Evolutionary conservation across 371 early-diverging fungal species (phyloP).

Genomic region (Lichtheimia corymbifera): DNA sequence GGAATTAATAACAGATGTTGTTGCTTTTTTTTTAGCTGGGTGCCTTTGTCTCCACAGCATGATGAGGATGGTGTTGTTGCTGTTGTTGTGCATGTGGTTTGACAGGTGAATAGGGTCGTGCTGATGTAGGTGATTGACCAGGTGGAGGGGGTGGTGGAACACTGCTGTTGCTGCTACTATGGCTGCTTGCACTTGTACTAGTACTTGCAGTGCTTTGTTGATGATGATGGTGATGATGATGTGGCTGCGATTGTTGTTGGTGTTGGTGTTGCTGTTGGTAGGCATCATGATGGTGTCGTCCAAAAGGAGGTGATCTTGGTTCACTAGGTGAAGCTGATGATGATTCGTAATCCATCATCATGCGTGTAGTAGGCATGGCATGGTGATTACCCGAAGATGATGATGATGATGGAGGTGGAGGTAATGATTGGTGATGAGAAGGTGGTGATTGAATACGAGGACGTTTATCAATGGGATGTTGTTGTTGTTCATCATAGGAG

Average conservation of each 20-base stretch:
- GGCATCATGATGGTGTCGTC: neutral
- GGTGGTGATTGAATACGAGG: slow-evolving; percentile 6
- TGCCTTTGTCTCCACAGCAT: too few relatives aligned
- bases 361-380: neutral
- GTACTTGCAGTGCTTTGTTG: slow-evolving; percentile 1
- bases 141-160: neutral
- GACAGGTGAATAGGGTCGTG: neutral
- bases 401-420: too few relatives aligned
- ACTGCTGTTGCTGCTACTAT: slow-evolving; percentile 1
- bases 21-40: too few relatives aligned
- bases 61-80: too few relatives aligned
- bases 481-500: neutral
- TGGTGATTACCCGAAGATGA: too few relatives aligned
- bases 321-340: slow-evolving; percentile 14
- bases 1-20: too few relatives aligned
- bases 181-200: neutral
- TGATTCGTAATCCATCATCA: slow-evolving; percentile 17
- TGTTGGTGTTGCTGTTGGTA: neutral
- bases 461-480: slow-evolving; percentile 7
- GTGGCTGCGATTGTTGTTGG: neutral
- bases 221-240: slow-evolving; percentile 3
- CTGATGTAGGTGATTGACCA: too few relatives aligned
- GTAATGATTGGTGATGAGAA: neutral
- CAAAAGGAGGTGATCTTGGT: slow-evolving; percentile 9
- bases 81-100: neutral